Evolutionary conservation across 768 basidiomycete species (phyloP), one percentile per base, ranked within the genome.

Genomic region (Neoboletus magnificus): DNA sequence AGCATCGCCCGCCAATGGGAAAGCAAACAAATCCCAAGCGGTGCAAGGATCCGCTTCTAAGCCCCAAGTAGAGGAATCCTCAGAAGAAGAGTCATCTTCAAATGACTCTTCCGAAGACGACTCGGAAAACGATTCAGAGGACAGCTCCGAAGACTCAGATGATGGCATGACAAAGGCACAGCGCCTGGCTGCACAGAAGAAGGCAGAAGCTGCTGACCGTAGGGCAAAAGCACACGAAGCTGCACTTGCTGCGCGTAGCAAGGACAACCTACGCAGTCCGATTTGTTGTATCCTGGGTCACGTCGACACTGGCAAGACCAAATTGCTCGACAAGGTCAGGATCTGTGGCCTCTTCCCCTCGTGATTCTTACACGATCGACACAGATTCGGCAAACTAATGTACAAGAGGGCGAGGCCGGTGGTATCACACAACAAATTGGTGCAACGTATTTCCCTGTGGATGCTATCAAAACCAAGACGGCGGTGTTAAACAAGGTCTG

Each of bases 361-460:
- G 36, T 20, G 16, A 33, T 48, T 57, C 58, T 57, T 54, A 58
- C 40, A 36, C 25, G 36, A 29, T 52, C 27, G 29, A 32, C 43
- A 8, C 61, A 97, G 93, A 99, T 99, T 70, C 94, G 97, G 62
- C 96, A 98, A 87, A 98, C 96, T 5, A 98, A 98, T 62, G 97
- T 99, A 22, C 95, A 98, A 74, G 97, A 98, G 70, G 97, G 97
- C 52, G 97, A 99, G 82, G 97, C 97, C 3, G 97, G 97, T 62
- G 97, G 97, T 76, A 99, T 99, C 72, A 99, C 97, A 0, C 97
- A 98, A 73, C 97, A 99, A 72, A 99, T 99, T 62, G 97, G 97
- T 79, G 97, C 97, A 22, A 98, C 97, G 0, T 99, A 95, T 78
- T 98, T 99, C 85, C 97, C 97, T 35, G 87, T 89, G 32, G 90